Evolutionary conservation across 2,329 filamentous ascomycete genomes (phyloP), one percentile per base, ranked within the genome.

Genomic region (Plectosphaerella plurivora): DNA sequence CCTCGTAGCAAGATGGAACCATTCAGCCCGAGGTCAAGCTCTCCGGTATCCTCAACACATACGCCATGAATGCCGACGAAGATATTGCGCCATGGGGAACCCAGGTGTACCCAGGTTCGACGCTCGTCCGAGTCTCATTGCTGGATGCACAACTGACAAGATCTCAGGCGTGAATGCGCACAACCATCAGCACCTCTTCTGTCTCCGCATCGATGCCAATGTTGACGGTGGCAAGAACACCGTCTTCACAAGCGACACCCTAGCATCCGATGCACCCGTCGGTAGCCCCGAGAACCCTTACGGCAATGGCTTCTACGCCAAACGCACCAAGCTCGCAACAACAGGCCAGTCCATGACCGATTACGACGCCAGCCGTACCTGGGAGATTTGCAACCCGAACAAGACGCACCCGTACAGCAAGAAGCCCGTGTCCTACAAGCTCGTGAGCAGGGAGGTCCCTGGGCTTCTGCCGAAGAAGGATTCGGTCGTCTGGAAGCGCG

Each of bases 81-180:
- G 89, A 94, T 57, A 87, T n/a, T n/a, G n/a, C n/a, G n/a, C 88
- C 9, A 76, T 96, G 90, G 89, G 92, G 92, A 52, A 96, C 91
- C 0, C 87, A 96, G 68, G 92, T 97, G 9, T 94, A 94, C 64
- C 89, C 90, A 0, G 77, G 89, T 41, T n/a, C n/a, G n/a, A n/a
- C n/a, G n/a, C n/a, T n/a, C n/a, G n/a, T n/a, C n/a, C n/a, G n/a
- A n/a, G n/a, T n/a, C n/a, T n/a, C n/a, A n/a, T n/a, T n/a, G n/a
- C n/a, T n/a, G n/a, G n/a, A n/a, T n/a, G n/a, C n/a, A n/a, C n/a
- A n/a, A n/a, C n/a, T n/a, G n/a, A n/a, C n/a, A n/a, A n/a, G n/a
- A n/a, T n/a, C n/a, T n/a, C n/a, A n/a, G n/a, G n/a, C n/a, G 91
- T 96, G 64, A 96, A 96, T 63, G 92, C 92, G 0, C 92, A 96